Percentiles rank a stretch among this genome's conserved stretches.
Evolutionary conservation across 2,329 filamentous ascomycete genomes (phyloP).

Genomic region (Didymellaceae sp.): DNA sequence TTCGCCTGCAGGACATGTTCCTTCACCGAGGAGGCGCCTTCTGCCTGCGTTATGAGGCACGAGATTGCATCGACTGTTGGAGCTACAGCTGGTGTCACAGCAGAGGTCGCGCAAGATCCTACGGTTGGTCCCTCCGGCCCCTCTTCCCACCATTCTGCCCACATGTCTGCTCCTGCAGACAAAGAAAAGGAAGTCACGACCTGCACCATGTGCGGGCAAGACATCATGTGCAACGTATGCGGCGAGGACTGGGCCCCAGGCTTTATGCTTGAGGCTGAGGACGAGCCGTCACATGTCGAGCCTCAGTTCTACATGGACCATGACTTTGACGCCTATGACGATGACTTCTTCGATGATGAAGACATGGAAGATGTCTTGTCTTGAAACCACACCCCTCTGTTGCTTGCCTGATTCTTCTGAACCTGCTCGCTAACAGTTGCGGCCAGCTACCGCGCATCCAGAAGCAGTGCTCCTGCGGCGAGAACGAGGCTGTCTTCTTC

Average conservation of each 20-base stretch:
- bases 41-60: constrained; percentile 94
- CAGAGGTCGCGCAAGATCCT: constrained; percentile 96
- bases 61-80: constrained; percentile 88
- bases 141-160: constrained; percentile 38
- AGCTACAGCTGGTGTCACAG: constrained; percentile 95
- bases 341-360: constrained; percentile 29
- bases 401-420: constrained; percentile 47
- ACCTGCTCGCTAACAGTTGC: constrained; percentile 47
- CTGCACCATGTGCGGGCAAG: constrained; percentile 65
- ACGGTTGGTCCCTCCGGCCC: constrained; percentile 77
- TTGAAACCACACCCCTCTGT: constrained; percentile 40
- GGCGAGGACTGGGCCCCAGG: constrained; percentile 54
- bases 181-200: constrained; percentile 49
- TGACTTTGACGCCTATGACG: constrained; percentile 28
- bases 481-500: constrained; percentile 95
- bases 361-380: constrained; percentile 43
- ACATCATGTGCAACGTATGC: constrained; percentile 62
- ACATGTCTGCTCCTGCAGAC: constrained; percentile 26
- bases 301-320: constrained; percentile 25
- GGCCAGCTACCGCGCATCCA: constrained; percentile 86
- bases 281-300: constrained; percentile 37
- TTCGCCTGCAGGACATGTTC: constrained; percentile 96
- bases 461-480: constrained; percentile 85
- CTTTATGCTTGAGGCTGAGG: constrained; percentile 54
- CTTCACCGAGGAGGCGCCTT: constrained; percentile 84